phyloP scores from a whole-genome alignment of 805 yeast species.

The Zygotorulaspora florentina region DNA sequence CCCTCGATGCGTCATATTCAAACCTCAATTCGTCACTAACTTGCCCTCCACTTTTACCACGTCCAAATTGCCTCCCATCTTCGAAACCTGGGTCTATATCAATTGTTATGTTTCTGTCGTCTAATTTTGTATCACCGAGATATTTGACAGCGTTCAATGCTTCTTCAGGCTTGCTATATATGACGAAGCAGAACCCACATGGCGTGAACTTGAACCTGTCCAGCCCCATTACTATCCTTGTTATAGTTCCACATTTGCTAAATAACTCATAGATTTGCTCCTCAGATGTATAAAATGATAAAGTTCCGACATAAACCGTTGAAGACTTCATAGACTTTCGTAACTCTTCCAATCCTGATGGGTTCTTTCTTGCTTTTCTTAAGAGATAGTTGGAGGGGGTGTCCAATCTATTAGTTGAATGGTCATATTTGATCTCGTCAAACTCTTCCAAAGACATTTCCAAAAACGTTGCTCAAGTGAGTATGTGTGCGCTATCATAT shows the following conservation, averaged over 20 bases:
- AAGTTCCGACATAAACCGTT: conserved; percentile 87
- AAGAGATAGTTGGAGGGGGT: conserved; percentile 66
- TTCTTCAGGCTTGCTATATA: conserved; percentile 61
- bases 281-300: conserved; percentile 88
- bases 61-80: conserved; percentile 94
- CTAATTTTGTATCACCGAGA: conserved; percentile 75
- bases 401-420: conserved; percentile 65
- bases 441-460: conserved; percentile 45
- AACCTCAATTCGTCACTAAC: conserved; percentile 63
- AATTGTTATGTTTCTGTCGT: conserved; percentile 74
- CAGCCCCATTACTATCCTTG: conserved; percentile 86
- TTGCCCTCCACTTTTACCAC: conserved; percentile 93
- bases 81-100: conserved; percentile 95
- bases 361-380: conserved; percentile 54
- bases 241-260: conserved; percentile 73
- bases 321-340: conserved; percentile 60
- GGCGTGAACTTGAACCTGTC: conserved; percentile 90
- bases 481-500: not conserved
- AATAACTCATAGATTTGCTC: conserved; percentile 90
- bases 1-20: conserved; percentile 47
- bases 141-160: conserved; percentile 82
- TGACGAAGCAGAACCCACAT: conserved; percentile 94
- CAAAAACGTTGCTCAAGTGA: not conserved
- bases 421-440: conserved; percentile 51
- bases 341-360: conserved; percentile 56